Base-by-base conservation (phyloP, 306 rosid genomes). In the Prunus armeniaca region DNA sequence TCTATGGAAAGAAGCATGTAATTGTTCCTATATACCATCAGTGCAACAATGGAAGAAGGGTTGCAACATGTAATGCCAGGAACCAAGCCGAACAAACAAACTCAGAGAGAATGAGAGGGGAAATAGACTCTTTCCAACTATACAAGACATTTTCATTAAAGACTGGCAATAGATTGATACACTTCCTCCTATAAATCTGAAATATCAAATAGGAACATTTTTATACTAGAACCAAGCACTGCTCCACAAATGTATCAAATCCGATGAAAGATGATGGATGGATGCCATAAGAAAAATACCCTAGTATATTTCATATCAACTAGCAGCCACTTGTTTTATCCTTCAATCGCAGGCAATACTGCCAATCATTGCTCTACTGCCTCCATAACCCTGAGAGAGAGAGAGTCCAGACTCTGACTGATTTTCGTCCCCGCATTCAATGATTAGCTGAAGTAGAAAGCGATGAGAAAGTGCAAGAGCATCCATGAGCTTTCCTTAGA, bases 381-480 rank as follows among this genome's bases (percentile, higher is more conserved):
- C 83, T 73, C 93, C 95, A 77, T 76, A 76, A 78, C 86, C 91
- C 76, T 78, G 38, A 5, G 38, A 32, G 97, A 78, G 97, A 78
- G 75, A 80, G 76, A 83, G 93, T 71, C 84, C 80, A 46, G 89
- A 82, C 57, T 71, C 83, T 64, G 88, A 85, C 69, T 81, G 89
- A 72, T 75, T 82, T 80, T 90, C 96, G 81, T 90, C 98, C 76
- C 79, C 87, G 28, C 46, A 71, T 85, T 92, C 97, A 87, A 94
- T 92, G 78, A 94, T 87, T 76, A 86, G 87, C 82, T 89, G 91
- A 85, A 92, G 97, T 76, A 94, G 89, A 89, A 92, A 94, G 69
- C 98, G 98, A 73, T 94, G 97, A 72, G 98, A 94, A 51, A 94
- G 91, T 66, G 97, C 97, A 81, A 94, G 96, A 80, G 98, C 97